These are phyloP conservation scores for Colletotrichum coccodes DNA, from an alignment of 2,329 filamentous ascomycete species.

Conservation along the genomic window DNA sequence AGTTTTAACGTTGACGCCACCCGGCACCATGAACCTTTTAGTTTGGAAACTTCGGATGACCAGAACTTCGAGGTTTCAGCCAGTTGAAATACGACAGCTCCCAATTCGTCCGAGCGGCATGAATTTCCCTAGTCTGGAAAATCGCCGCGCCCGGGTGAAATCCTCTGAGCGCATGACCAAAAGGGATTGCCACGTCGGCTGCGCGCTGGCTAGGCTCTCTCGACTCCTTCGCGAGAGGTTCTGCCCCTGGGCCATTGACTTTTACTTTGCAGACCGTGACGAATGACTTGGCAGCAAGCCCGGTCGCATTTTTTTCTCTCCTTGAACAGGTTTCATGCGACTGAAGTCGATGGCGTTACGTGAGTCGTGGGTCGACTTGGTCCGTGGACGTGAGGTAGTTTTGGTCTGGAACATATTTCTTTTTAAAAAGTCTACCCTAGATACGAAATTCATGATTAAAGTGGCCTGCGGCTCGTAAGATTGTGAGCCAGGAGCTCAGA, in stretches of 20 bases:
- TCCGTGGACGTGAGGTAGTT: no score
- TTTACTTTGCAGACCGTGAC: neutral
- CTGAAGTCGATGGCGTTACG: neutral
- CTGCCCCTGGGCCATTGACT: neutral
- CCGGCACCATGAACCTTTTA: neutral
- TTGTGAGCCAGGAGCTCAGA: no score
- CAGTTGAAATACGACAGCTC: neutral
- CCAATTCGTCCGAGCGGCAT: constrained; percentile 11
- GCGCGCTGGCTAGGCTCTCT: neutral
- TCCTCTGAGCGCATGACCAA: neutral
- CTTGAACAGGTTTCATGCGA: neutral
- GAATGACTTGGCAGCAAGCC: neutral
- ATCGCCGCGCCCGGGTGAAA: neutral
- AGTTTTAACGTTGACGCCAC: neutral
- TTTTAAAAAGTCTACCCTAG: neutral
- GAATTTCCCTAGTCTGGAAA: neutral
- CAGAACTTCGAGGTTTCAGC: neutral
- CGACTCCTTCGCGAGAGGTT: neutral
- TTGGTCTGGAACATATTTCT: no score
- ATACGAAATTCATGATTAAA: neutral
- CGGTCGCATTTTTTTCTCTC: no score
- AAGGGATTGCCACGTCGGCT: neutral
- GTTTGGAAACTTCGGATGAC: neutral
- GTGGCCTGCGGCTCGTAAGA: no score
- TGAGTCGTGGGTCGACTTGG: no score